These are phyloP conservation scores for Wolfiporia cocos DNA, from an alignment of 1,284 basidiomycete species.

Conservation along the genomic window DNA sequence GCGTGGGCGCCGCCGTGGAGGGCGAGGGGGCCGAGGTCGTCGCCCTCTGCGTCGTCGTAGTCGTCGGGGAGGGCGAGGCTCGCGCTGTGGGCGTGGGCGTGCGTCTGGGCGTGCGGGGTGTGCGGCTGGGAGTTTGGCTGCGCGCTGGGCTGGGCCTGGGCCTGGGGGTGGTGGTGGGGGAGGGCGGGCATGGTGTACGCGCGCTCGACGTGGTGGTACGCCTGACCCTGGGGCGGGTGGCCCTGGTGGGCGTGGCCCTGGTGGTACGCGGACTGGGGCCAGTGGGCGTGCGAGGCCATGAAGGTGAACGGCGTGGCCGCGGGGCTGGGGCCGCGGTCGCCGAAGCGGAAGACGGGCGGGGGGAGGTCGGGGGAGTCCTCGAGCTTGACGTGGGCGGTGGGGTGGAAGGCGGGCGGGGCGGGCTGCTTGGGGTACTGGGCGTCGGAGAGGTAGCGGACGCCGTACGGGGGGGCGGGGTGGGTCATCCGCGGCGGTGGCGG, in stretches of 20 bases:
- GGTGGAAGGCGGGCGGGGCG: constrained; percentile 7
- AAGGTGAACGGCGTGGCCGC: constrained; percentile 25
- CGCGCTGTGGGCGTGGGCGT: constrained; percentile 16
- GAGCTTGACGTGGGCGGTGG: constrained; percentile 19
- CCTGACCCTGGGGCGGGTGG: constrained; percentile 17
- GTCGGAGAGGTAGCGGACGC: constrained; percentile 20
- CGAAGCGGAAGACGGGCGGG: constrained; percentile 23
- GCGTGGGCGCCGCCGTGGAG: constrained; percentile 14
- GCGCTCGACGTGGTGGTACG: constrained; percentile 22
- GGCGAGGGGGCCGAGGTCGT: constrained; percentile 22
- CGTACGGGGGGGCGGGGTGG: constrained; percentile 15
- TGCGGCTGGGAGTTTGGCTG: constrained; percentile 17
- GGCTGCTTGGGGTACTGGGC: constrained; percentile 18
- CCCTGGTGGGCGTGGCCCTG: constrained; percentile 18
- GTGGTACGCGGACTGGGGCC: constrained; percentile 14
- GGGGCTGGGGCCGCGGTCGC: constrained; percentile 20
- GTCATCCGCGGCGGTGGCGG: constrained; percentile 13
- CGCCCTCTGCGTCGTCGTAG: constrained; percentile 32
- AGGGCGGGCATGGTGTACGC: constrained; percentile 15
- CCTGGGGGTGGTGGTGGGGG: constrained; percentile 18
- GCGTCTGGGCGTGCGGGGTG: constrained; percentile 12
- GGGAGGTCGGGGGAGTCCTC: constrained; percentile 22
- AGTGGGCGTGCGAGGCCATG: constrained; percentile 25
- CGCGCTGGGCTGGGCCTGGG: too few species aligned
- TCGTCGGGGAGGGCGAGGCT: constrained; percentile 26